Conservation (phyloP, 2,329 filamentous ascomycete species). For the Pseudogymnoascus sp. region DNA sequence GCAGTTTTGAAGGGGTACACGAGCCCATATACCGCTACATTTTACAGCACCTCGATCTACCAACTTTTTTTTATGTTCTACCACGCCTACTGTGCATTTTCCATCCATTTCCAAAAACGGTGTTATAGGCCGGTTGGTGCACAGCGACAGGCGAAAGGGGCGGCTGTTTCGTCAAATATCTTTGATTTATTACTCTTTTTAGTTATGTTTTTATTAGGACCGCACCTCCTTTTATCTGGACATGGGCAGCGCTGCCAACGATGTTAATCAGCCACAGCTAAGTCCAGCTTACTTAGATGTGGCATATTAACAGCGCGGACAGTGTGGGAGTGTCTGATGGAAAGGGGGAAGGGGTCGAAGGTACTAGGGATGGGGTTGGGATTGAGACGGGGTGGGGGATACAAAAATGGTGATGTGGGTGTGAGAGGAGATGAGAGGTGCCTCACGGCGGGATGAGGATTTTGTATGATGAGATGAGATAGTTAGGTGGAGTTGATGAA, state of each 20-base stretch:
- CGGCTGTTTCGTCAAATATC: neutral
- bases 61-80: neutral
- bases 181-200: neutral
- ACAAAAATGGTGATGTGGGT: neutral
- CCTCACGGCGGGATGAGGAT: neutral
- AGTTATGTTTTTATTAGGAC: neutral
- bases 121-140: neutral
- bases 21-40: too few relatives aligned
- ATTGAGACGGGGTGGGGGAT: neutral
- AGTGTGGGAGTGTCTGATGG: neutral
- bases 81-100: neutral
- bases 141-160: neutral
- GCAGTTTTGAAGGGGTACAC: neutral
- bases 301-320: neutral
- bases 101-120: neutral
- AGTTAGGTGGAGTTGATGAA: neutral
- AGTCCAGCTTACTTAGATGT: neutral
- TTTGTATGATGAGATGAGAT: slow-evolving; percentile 1
- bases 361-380: neutral
- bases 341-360: neutral
- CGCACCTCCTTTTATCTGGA: neutral
- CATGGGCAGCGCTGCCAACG: neutral
- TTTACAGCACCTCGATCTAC: too few relatives aligned
- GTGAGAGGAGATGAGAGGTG: neutral
- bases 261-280: neutral